A percentile compares a stretch with the other conserved stretches of the same genome.
phyloP scores from a whole-genome alignment of 805 yeast genomes.

The Isabelozyma heimii region DNA sequence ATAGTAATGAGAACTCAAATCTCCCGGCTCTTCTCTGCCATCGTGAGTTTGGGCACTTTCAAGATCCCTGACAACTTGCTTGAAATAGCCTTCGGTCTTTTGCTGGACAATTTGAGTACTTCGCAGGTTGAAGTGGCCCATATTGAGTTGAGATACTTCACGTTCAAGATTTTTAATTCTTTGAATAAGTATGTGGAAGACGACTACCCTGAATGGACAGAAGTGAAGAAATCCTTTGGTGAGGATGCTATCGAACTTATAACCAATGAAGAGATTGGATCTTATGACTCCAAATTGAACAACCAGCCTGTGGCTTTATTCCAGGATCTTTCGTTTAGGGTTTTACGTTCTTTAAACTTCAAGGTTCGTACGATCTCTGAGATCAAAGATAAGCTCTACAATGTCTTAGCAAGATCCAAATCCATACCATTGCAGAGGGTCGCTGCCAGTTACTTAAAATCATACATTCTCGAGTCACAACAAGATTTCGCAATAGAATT shows the following conservation, averaged over 20 bases:
- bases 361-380: slow-evolving; percentile 21
- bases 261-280: slow-evolving; percentile 19
- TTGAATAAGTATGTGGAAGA: slow-evolving; percentile 15
- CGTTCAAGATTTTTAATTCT: slow-evolving; percentile 42
- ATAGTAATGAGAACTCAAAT: slow-evolving; percentile 49
- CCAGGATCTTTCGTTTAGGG: slow-evolving; percentile 33
- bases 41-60: slow-evolving; percentile 10
- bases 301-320: slow-evolving; percentile 26
- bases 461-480: slow-evolving; percentile 45
- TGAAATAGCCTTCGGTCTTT: slow-evolving; percentile 34
- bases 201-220: slow-evolving; percentile 3
- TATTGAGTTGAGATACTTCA: slow-evolving; percentile 43
- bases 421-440: slow-evolving; percentile 40
- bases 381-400: slow-evolving; percentile 34
- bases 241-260: slow-evolving; percentile 43
- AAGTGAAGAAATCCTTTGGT: slow-evolving; percentile 22
- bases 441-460: slow-evolving; percentile 36
- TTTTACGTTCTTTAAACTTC: slow-evolving; percentile 19
- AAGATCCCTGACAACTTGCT: slow-evolving; percentile 27
- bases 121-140: slow-evolving; percentile 35
- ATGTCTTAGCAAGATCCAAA: slow-evolving; percentile 17
- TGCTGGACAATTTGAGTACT: slow-evolving; percentile 45
- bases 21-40: slow-evolving; percentile 40
- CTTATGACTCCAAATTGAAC: slow-evolving; percentile 23
- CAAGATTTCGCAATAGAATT: slow-evolving; percentile 62